Base-by-base conservation (phyloP, 768 basidiomycete species). In the Mycena pura region DNA sequence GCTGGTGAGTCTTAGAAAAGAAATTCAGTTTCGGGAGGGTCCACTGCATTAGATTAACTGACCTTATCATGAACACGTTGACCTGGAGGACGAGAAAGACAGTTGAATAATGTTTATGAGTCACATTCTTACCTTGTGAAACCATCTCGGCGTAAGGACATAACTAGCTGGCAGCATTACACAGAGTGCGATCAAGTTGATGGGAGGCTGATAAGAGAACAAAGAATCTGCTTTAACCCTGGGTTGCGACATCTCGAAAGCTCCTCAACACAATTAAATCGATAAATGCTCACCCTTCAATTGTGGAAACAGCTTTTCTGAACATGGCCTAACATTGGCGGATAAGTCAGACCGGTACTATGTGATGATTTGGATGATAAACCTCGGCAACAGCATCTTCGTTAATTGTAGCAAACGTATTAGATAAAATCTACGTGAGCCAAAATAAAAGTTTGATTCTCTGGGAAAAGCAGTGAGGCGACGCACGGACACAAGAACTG, bases 341-440 rank as follows among this genome's bases (percentile, higher is more conserved):
- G 14, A n/a, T 22, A 46, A 47, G 32, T 28, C n/a, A 31, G 14
- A 38, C 29, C 3, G 8, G 31, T 47, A 15, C 1, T 25, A 38
- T n/a, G n/a, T 17, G 48, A 46, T 24, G 29, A 45, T n/a, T 8
- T 31, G 27, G 13, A n/a, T 11, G 34, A 15, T 28, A 29, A 65
- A 93, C 93, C 82, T 97, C 95, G 1, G 95, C 95, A 1, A 86
- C 88, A 28, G 96, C 97, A 74, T 98, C 95, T 66, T 93, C 90
- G 63, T 89, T 96, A 68, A 99, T 94, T 7, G 85, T 92, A 0
- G 96, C 89, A 72, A 99, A 99, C 0, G 97, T 98, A 70, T 98
- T 93, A 6, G 94, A 94, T 24, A 99, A 79, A 47, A 99, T 98
- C 93, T 94, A 67, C 17, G 32, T 13, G 47, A n/a, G 19, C 11